Percentiles rank a stretch among this genome's conserved stretches.
phyloP scores from a whole-genome alignment of 2,329 filamentous ascomycete species.

The Stylonectria norvegica region DNA sequence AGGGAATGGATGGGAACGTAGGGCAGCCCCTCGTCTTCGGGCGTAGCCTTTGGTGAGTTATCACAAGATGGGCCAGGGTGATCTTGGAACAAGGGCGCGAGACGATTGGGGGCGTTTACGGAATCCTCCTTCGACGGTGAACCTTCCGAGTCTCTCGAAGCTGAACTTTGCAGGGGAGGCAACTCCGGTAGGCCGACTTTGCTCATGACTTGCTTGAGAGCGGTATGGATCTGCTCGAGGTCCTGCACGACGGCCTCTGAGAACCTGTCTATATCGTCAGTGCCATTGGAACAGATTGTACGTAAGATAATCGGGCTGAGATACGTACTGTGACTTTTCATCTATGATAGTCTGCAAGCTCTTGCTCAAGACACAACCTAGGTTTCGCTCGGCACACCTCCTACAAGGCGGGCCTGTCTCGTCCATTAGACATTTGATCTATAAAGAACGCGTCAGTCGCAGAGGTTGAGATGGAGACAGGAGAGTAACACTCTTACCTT shows the following conservation, averaged over 20 bases:
- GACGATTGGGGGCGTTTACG: conserved; percentile 3
- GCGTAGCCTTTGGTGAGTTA: conserved; percentile 27
- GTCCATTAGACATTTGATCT: conserved; percentile 43
- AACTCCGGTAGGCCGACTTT: conserved; percentile 25
- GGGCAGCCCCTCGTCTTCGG: conserved; percentile 35
- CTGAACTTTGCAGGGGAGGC: conserved; percentile 19
- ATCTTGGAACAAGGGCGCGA: conserved; percentile 16
- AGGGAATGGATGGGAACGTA: conserved; percentile 39
- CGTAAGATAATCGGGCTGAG: neutral
- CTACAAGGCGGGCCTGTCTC: conserved; percentile 38
- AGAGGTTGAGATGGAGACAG: neutral
- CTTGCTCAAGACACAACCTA: conserved; percentile 40
- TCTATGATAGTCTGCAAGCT: conserved; percentile 41
- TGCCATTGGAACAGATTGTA: neutral
- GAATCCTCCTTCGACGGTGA: conserved; percentile 22
- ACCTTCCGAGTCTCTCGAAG: conserved; percentile 19
- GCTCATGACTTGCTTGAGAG: conserved; percentile 23
- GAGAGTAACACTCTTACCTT: conserved; percentile 35
- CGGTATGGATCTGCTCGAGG: conserved; percentile 24
- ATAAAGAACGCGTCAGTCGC: neutral
- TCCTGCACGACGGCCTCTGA: conserved; percentile 23
- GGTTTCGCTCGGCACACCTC: conserved; percentile 34
- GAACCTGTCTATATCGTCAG: conserved; percentile 1
- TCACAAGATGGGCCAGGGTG: conserved; percentile 25
- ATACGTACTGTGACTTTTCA: conserved; percentile 37